Percentiles rank a stretch among this genome's conserved stretches.
phyloP scores from a whole-genome alignment of 2,329 filamentous ascomycete genomes.

The Beauveria sp. region DNA sequence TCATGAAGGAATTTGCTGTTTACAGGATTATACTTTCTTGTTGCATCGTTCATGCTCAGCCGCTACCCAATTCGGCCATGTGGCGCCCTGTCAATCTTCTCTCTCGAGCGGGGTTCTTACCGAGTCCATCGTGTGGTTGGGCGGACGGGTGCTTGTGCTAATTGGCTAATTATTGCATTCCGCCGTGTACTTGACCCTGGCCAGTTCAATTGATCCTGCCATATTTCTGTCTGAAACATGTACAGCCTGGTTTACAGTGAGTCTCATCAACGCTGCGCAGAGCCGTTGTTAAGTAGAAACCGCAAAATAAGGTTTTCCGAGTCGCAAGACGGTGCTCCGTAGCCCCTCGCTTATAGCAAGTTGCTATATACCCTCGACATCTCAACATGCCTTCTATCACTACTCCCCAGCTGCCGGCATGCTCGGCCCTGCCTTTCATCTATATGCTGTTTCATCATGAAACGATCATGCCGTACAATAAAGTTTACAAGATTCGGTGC shows the following conservation, averaged over 20 bases:
- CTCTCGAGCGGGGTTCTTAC: no score
- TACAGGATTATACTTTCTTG: background rate
- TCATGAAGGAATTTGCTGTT: no score
- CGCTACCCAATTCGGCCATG: background rate
- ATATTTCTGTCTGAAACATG: background rate
- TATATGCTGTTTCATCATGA: background rate
- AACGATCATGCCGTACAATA: background rate
- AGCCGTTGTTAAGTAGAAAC: background rate
- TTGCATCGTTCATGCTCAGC: slow-evolving; percentile 3
- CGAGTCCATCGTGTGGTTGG: background rate
- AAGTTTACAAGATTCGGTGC: background rate
- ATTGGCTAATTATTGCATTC: no score
- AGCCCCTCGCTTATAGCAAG: background rate
- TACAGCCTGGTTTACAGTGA: no score
- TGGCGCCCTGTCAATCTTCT: background rate
- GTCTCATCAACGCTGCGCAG: no score
- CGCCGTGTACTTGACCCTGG: background rate
- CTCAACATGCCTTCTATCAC: background rate
- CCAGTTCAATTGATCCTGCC: background rate
- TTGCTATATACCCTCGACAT: background rate
- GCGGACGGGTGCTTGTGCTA: no score
- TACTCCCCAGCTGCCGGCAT: background rate
- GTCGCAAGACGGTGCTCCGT: background rate
- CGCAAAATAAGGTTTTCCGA: background rate
- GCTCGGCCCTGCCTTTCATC: background rate